Percentiles rank a stretch among this genome's conserved stretches.
Conservation (phyloP, 805 yeast genomes). For the Metschnikowia koreensis region DNA sequence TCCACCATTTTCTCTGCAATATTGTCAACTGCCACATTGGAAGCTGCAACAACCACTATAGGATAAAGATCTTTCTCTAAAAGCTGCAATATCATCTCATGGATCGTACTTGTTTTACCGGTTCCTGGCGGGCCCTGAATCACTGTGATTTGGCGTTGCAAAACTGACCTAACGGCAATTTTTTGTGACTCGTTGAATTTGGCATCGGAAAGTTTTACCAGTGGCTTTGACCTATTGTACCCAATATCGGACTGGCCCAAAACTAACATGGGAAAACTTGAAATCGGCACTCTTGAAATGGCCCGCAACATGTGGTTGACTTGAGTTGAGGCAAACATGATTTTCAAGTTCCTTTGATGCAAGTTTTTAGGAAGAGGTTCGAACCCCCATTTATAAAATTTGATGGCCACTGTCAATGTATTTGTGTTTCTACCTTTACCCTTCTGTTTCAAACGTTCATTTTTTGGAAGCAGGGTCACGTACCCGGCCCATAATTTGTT, state of each 20-base stretch:
- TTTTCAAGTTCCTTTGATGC: not conserved
- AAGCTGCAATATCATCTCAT: slow-evolving; percentile 54
- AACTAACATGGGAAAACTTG: not conserved
- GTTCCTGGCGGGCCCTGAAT: slow-evolving; percentile 99
- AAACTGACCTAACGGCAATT: slow-evolving; percentile 74
- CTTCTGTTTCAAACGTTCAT: not conserved
- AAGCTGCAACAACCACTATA: slow-evolving; percentile 70
- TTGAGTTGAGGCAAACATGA: not conserved
- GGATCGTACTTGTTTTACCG: slow-evolving; percentile 94
- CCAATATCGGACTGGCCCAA: not conserved
- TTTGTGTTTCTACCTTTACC: not conserved
- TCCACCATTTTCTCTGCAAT: slow-evolving; percentile 65
- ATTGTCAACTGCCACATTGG: slow-evolving; percentile 73
- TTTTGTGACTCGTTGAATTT: slow-evolving; percentile 15
- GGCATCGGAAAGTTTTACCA: not conserved
- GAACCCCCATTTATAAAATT: not conserved
- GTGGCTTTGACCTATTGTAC: not conserved
- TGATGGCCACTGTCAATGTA: not conserved
- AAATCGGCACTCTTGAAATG: not conserved
- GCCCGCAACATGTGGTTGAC: not conserved
- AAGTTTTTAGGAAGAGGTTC: not conserved
- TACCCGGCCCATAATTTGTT: not conserved
- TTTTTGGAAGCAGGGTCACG: not conserved
- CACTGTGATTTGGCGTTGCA: slow-evolving; percentile 71
- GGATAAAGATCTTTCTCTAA: slow-evolving; percentile 49